Percentiles rank a stretch among this genome's conserved stretches.
phyloP scores from a whole-genome alignment of 2,329 filamentous ascomycete species.

The Aulographum hederae region DNA sequence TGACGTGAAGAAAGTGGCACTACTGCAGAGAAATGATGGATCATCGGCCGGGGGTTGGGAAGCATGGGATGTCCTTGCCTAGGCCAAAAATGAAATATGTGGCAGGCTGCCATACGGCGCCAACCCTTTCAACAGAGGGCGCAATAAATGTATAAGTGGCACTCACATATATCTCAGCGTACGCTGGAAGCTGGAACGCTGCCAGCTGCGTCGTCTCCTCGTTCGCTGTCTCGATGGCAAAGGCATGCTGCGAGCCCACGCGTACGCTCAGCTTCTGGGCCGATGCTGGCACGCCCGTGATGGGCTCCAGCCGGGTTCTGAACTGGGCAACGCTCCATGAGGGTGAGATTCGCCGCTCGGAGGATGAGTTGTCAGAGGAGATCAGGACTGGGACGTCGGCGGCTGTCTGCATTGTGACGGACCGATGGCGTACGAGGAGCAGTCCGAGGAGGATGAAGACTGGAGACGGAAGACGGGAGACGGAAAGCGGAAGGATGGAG shows the following conservation, averaged over 20 bases:
- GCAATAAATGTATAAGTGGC: no score
- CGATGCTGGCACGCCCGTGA: constrained; percentile 76
- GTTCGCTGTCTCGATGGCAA: constrained; percentile 49
- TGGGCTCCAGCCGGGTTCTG: constrained; percentile 74
- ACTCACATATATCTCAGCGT: constrained; percentile 69
- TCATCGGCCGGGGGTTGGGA: no score
- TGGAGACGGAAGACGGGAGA: neutral
- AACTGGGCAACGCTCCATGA: constrained; percentile 77
- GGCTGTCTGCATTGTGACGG: constrained; percentile 22
- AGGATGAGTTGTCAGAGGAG: constrained; percentile 56
- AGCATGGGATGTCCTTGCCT: no score
- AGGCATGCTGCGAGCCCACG: constrained; percentile 39
- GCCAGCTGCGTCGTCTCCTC: constrained; percentile 52
- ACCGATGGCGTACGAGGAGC: neutral
- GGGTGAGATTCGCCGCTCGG: constrained; percentile 80
- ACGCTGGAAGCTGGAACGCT: constrained; percentile 49
- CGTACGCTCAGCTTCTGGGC: constrained; percentile 61
- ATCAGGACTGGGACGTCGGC: constrained; percentile 61
- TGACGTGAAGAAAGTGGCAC: no score
- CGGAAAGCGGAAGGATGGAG: no score
- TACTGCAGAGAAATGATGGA: no score
- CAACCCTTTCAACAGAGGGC: no score
- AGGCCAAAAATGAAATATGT: no score
- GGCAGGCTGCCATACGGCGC: no score
- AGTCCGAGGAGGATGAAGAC: neutral